Conservation (phyloP, 306 rosid species). For the Chamaecrista fasciculata region DNA sequence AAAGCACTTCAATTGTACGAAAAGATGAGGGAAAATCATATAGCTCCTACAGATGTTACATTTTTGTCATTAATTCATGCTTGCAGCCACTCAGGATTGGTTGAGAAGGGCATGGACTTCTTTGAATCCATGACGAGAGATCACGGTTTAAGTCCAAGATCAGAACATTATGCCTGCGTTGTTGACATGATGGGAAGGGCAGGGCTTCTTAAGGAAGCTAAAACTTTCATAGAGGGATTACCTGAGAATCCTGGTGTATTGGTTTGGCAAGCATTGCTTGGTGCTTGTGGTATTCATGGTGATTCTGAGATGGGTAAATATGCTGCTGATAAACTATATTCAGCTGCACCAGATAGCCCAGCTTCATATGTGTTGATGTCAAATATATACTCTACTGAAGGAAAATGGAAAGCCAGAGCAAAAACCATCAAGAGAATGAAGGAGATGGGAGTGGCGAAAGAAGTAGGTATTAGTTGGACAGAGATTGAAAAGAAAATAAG, state of each 20-base stretch:
- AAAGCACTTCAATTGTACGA: constrained; percentile 63
- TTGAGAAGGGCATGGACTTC: constrained; percentile 73
- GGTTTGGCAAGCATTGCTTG: constrained; percentile 93
- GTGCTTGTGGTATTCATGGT: constrained; percentile 77
- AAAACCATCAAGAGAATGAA: constrained; percentile 70
- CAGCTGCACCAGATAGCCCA: constrained; percentile 56
- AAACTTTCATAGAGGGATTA: constrained; percentile 49
- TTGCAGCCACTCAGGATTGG: constrained; percentile 83
- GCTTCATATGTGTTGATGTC: constrained; percentile 77
- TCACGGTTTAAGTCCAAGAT: constrained; percentile 57
- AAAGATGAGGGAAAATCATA: constrained; percentile 57
- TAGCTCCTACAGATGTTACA: constrained; percentile 63
- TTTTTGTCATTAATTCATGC: constrained; percentile 88
- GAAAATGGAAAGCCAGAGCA: constrained; percentile 92
- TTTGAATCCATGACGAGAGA: constrained; percentile 69
- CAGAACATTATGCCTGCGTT: constrained; percentile 73
- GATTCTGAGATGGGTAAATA: constrained; percentile 71
- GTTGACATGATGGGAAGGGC: constrained; percentile 97
- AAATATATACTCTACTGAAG: constrained; percentile 76
- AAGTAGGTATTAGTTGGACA: constrained; percentile 79
- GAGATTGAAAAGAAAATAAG: constrained; percentile 69
- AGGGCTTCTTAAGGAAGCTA: constrained; percentile 71
- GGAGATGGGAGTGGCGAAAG: constrained; percentile 68
- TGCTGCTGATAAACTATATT: constrained; percentile 64
- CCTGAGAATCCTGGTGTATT: constrained; percentile 52